These are phyloP conservation scores for Diaporthe sp. DNA, from an alignment of 2,329 filamentous ascomycete genomes.

Conservation along the genomic window DNA sequence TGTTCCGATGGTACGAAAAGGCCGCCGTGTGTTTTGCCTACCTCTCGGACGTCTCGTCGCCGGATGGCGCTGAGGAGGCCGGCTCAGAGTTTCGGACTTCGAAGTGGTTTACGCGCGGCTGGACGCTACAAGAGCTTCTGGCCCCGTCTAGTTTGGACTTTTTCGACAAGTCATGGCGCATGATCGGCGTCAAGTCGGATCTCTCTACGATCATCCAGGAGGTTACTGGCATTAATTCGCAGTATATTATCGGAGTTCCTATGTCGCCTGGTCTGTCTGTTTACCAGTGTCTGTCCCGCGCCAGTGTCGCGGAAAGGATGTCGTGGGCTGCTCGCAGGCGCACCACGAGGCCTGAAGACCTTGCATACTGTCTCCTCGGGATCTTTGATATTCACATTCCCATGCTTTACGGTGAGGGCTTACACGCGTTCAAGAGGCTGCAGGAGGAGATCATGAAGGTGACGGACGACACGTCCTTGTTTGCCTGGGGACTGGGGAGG, in stretches of 20 bases:
- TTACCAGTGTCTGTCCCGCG: conserved; percentile 41
- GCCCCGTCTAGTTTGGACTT: conserved; percentile 45
- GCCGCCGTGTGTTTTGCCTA: conserved; percentile 6
- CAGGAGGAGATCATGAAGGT: conserved; percentile 46
- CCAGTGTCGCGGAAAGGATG: conserved; percentile 46
- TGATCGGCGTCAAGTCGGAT: conserved; percentile 40
- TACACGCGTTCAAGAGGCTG: conserved; percentile 44
- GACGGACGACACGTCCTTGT: conserved; percentile 45
- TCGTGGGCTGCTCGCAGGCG: conserved; percentile 47
- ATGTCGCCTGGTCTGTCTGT: not conserved
- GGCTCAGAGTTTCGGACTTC: not conserved
- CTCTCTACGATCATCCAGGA: conserved; percentile 6
- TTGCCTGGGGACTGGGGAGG: conserved; percentile 45
- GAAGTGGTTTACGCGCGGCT: conserved; percentile 40
- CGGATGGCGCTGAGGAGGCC: not conserved
- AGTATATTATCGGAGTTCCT: not conserved
- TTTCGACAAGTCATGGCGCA: conserved; percentile 43
- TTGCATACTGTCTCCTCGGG: conserved; percentile 49
- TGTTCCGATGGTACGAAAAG: conserved; percentile 10
- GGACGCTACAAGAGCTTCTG: conserved; percentile 41
- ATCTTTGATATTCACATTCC: conserved; percentile 49
- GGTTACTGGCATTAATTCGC: not conserved
- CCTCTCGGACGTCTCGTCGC: not conserved
- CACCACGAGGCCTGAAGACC: conserved; percentile 47
- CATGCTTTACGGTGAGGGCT: conserved; percentile 49